Evolutionary conservation across 208 protist species (phyloP), one percentile per base, ranked within the genome.

Genomic region (Trypanosoma grayi): DNA sequence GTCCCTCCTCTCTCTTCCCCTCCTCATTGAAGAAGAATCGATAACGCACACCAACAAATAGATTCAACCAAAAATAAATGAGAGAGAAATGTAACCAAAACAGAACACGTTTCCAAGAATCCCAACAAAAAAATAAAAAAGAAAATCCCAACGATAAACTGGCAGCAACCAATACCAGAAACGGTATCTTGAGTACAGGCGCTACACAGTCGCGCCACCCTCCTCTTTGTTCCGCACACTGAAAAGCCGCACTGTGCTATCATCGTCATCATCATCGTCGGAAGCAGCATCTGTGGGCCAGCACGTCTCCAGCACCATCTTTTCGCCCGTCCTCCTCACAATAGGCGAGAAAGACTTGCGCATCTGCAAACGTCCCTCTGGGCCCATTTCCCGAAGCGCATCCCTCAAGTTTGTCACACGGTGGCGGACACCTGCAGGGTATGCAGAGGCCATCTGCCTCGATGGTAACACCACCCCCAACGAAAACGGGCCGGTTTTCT

Each of bases 381-480:
- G 14, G 33, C 39, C 20, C 66, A 72, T 60, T 41, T 64, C 66
- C n/a, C 66, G 55, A 43, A 72, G 14, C 18, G 51, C 47, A 60
- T 72, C 66, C 34, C 37, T 56, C 10, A 72, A 24, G 9, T 62
- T 65, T 41, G 57, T 72, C 13, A 72, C 57, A 5, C 66, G 66
- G n/a, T 72, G 66, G 25, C 66, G 66, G 9, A 59, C 58, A 40
- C 66, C 58, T 10, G 27, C 41, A 20, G 57, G 66, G 18, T 60
- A 59, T 0, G 41, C 28, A 41, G 57, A 72, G 9, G 66, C 16
- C 27, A 72, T 51, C 18, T 72, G 66, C 24, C 56, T n/a, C 30
- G 66, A 72, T 43, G 66, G 66, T 0, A 72, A 25, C 18, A 72
- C 57, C 2, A 71, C 65, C 22, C 65, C 65, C 34, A 59, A 31